Base-by-base conservation (phyloP, 768 basidiomycete genomes). In the Mycena galericulata region DNA sequence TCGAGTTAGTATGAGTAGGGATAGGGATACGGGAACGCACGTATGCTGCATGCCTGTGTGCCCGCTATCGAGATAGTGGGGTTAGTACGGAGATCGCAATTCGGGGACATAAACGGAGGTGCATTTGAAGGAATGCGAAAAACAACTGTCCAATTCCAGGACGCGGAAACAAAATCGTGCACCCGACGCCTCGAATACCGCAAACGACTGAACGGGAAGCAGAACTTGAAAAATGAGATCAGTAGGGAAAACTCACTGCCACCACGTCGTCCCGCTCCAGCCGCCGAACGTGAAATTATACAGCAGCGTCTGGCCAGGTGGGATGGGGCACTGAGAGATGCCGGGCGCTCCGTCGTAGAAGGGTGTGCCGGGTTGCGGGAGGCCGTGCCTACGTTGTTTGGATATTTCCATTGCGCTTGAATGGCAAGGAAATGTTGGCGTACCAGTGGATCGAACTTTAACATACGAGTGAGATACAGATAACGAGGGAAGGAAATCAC, bases 321-420 rank as follows among this genome's bases (percentile, higher is more conserved):
- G 86, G 36, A 88, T 88, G 12, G 84, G 83, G 69, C 88, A 88
- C 70, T 88, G 82, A 1, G 86, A 84, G 47, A 88, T 79, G 11
- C 80, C 82, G 10, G 73, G 75, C 0, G 85, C 81, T 2, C 87
- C 87, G 58, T 88, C 87, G 71, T 83, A 86, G 67, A 79, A 86
- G 62, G 83, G 82, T 1, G 86, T 86, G 4, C 41, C 3, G 15
- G 62, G 62, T 69, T 82, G 85, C 40, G 78, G 73, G 57, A 85
- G 76, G 27, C 77, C 75, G 40, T 72, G 72, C 72, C 71, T 72
- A n/a, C n/a, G n/a, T n/a, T n/a, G n/a, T n/a, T n/a, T n/a, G n/a
- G n/a, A n/a, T n/a, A n/a, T n/a, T n/a, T n/a, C n/a, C n/a, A n/a
- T n/a, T n/a, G n/a, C n/a, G n/a, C n/a, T n/a, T n/a, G n/a, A n/a